Base-by-base conservation (phyloP, 345 rosid genomes). In the Viola odorata region DNA sequence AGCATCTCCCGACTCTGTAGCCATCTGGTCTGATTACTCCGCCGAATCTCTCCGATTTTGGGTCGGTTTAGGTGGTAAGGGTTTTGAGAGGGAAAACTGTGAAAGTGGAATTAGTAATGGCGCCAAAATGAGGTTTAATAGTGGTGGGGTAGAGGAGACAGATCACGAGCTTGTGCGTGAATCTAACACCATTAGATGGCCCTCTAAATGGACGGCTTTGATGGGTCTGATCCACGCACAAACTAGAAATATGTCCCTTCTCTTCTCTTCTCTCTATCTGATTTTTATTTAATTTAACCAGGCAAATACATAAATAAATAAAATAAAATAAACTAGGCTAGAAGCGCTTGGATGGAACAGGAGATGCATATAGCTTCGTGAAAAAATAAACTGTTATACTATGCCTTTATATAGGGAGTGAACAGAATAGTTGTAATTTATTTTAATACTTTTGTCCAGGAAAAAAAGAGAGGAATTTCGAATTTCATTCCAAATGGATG, bases 111-210 rank as follows among this genome's bases (percentile, higher is more conserved):
- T 8, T 10, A 36, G 52, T 37, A 60, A 0, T 60, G 48, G 60
- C 70, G 70, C 59, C 58, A 53, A 45, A 58, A 37, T 9, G 44
- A 12, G n/a, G 48, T 6, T 1, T 3, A 5, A 11, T n/a, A n/a
- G n/a, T 8, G 50, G 65, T 57, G 68, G 56, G 8, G n/a, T 39
- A 6, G 60, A 58, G 11, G 59, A 62, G 60, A 49, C 71, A 36
- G 37, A 74, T 74, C 65, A 8, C 58, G 68, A 68, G 74, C 68
- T 73, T 68, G 73, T 66, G 79, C 73, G 75, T 69, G 69, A 76
- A 71, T 73, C 83, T 62, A 68, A 68, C 70, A 9, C 63, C 72
- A 10, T 39, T 50, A 3, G 58, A 53, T 64, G 14, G 6, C 10
- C 12, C 1, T 1, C 0, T 23, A 5, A 41, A 11, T 36, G 41